These are phyloP conservation scores for Dorcoceras hygrometricum DNA, from an alignment of 257 asterid genomes.

Conservation along the genomic window DNA sequence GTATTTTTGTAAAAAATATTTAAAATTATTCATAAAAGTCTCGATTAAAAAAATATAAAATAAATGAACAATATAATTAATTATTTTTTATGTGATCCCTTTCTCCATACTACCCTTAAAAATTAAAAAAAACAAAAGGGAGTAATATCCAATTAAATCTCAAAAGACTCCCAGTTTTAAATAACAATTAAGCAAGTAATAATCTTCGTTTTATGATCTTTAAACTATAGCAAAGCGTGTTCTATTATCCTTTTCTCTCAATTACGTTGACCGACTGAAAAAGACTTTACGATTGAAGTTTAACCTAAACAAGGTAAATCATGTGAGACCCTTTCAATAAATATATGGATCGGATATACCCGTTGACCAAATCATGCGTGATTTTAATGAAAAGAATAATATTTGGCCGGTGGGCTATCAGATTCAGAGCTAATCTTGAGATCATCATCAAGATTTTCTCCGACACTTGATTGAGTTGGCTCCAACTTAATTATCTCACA, in stretches of 20 bases:
- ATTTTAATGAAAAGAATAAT: conserved; percentile 10
- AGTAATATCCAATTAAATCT: too few relatives aligned
- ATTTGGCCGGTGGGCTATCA: conserved; percentile 19
- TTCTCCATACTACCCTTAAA: too few relatives aligned
- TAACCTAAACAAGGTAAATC: conserved; percentile 28
- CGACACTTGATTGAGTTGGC: conserved; percentile 16
- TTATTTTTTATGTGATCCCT: not conserved
- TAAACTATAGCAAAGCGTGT: conserved; percentile 30
- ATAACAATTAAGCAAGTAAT: not conserved
- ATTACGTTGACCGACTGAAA: conserved; percentile 34
- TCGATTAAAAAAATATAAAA: not conserved
- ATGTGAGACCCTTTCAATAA: conserved; percentile 29
- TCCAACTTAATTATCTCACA: conserved; percentile 23
- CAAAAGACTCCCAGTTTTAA: not conserved
- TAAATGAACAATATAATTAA: not conserved
- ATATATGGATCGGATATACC: conserved; percentile 31
- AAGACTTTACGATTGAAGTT: conserved; percentile 29
- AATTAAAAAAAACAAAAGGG: too few relatives aligned
- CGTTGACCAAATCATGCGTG: conserved; percentile 31
- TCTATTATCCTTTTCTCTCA: conserved; percentile 22
- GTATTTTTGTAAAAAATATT: not conserved
- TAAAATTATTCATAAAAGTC: not conserved
- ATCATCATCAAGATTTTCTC: conserved; percentile 23
- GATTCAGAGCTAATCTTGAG: conserved; percentile 21
- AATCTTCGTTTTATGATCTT: conserved; percentile 27